Conservation (phyloP, 345 rosid species). For the Erodium maritimum region DNA sequence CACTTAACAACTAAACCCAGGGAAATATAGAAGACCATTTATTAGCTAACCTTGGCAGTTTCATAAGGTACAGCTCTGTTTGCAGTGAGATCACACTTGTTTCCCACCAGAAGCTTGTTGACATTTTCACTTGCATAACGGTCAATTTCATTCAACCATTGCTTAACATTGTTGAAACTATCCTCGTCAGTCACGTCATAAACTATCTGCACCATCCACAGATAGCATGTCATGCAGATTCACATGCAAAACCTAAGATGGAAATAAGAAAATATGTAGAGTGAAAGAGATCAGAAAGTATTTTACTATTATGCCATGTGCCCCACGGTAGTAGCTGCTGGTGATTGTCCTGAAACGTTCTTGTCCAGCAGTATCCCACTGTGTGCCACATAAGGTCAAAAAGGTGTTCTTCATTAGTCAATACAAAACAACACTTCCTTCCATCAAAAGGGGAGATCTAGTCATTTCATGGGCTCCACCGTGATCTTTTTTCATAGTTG, state of each 20-base stretch:
- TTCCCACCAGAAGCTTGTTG: constrained; percentile 69
- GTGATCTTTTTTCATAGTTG: too few species aligned
- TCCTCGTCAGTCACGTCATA: constrained; percentile 71
- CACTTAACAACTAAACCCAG: background rate
- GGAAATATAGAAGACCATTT: background rate
- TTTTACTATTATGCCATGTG: constrained; percentile 85
- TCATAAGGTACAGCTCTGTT: constrained; percentile 56
- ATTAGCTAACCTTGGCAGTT: constrained; percentile 45
- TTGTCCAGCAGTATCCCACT: constrained; percentile 99
- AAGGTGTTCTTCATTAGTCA: background rate
- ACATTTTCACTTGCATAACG: constrained; percentile 69
- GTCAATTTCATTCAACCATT: constrained; percentile 67
- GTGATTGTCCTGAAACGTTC: constrained; percentile 93
- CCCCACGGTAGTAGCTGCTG: constrained; percentile 95
- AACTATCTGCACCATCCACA: constrained; percentile 32
- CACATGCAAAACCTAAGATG: background rate
- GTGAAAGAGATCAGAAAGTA: background rate
- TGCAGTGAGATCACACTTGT: constrained; percentile 60
- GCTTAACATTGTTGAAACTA: constrained; percentile 72
- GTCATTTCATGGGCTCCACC: too few species aligned
- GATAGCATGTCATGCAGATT: constrained; percentile 3
- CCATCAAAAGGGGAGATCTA: too few species aligned
- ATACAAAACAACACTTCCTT: too few species aligned
- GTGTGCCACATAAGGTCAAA: constrained; percentile 5
- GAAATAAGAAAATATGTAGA: background rate